Base-by-base conservation (phyloP, 768 basidiomycete genomes). In the Dioszegia aurantiaca region DNA sequence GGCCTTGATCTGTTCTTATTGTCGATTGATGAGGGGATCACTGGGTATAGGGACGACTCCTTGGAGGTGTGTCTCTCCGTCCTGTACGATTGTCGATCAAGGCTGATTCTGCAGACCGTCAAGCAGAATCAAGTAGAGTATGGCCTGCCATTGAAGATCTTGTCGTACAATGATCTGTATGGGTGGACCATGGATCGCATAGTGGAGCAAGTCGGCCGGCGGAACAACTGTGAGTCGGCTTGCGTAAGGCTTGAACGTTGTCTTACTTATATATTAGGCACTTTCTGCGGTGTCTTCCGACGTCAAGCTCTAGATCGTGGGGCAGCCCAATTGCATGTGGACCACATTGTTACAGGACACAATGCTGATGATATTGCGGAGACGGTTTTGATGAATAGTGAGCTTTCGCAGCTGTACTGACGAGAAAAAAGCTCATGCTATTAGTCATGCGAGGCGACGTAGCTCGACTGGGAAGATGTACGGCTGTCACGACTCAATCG, bases 161-260 rank as follows among this genome's bases (percentile, higher is more conserved):
- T 98, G 24, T 90, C 89, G 1, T 99, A 99, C 63, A 86, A 90
- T 61, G 93, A 97, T 68, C 82, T 98, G 4, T 99, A 98, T 66
- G 95, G 95, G 17, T 98, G 95, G 94, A 98, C 94, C 1, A 99
- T 99, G 94, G 95, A 99, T 67, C 83, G 84, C 16, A 89, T 99
- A 56, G 94, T 99, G 44, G 82, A 86, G n/a, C 86, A 93, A 76
- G 85, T 98, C 24, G 95, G 95, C 30, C 85, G 84, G 79, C 95
- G 95, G 82, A 97, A 95, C 68, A 99, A 98, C 69, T 99, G 95
- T 80, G 52, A 43, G 79, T 40, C 40, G 10, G 4, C 49, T 17
- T 9, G 19, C 40, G 2, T 6, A 26, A 24, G 14, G 43, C 12
- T 4, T 30, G 19, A 14, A n/a, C 51, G 47, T n/a, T 53, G 51